phyloP scores from a whole-genome alignment of 768 basidiomycete genomes.

The Leccinum olivaceopallidum region DNA sequence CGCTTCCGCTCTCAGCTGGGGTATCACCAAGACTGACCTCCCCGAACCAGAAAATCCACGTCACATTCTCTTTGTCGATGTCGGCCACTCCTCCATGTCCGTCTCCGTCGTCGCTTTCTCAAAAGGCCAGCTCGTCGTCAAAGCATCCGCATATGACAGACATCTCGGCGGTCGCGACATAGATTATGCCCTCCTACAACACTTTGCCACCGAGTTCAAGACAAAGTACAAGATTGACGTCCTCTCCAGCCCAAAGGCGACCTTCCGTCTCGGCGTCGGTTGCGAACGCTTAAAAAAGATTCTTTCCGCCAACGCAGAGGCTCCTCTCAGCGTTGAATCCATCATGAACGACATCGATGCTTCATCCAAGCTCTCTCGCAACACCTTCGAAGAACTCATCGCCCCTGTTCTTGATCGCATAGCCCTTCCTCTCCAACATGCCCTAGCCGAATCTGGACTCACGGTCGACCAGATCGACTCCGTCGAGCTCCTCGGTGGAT shows the following conservation, averaged over 20 bases:
- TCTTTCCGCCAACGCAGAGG: constrained; percentile 89
- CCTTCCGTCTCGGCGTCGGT: constrained; percentile 83
- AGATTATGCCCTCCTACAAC: constrained; percentile 84
- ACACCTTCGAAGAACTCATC: constrained; percentile 80
- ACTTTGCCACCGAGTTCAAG: constrained; percentile 93
- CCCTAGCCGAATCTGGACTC: constrained; percentile 78
- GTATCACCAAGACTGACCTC: constrained; percentile 97
- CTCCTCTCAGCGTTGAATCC: constrained; percentile 90
- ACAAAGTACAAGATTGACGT: constrained; percentile 99
- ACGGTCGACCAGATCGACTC: constrained; percentile 84
- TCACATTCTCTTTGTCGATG: constrained; percentile 92
- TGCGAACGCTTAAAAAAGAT: constrained; percentile 98
- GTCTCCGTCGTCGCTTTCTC: constrained; percentile 89
- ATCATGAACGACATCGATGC: constrained; percentile 97
- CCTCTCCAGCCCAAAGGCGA: constrained; percentile 84
- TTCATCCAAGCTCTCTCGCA: constrained; percentile 79
- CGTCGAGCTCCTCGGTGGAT: constrained; percentile 92
- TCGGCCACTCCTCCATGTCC: constrained; percentile 91
- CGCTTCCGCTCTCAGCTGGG: constrained; percentile 94
- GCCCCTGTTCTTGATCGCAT: constrained; percentile 76
- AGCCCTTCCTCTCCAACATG: constrained; percentile 70
- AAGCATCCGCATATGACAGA: constrained; percentile 86
- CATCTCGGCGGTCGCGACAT: constrained; percentile 97
- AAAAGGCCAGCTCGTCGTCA: constrained; percentile 89
- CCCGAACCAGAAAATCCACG: constrained; percentile 81